A percentile compares a stretch with the other conserved stretches of the same genome.
Evolutionary conservation across 1,284 basidiomycete species (phyloP).

Genomic region (Sanghuangporus weigelae): DNA sequence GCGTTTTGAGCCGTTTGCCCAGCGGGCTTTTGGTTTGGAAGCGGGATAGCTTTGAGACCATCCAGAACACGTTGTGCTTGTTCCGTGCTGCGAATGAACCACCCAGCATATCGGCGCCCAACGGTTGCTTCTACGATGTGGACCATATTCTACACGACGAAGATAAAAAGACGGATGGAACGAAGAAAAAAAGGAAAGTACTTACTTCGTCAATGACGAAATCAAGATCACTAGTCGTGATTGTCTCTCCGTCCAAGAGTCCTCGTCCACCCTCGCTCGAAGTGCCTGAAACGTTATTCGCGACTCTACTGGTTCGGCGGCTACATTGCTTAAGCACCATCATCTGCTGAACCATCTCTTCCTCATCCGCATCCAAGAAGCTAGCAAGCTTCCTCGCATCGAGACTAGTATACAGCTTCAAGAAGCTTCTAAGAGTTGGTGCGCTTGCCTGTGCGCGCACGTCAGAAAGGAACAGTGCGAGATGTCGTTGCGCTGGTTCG

Average conservation of each 20-base stretch:
- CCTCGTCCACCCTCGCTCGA: conserved; percentile 42
- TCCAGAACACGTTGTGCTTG: conserved; percentile 82
- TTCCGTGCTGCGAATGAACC: conserved; percentile 95
- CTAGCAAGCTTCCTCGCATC: conserved; percentile 89
- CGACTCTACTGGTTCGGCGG: conserved; percentile 61
- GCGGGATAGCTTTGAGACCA: conserved; percentile 65
- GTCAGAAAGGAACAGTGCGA: conserved; percentile 78
- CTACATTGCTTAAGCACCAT: conserved; percentile 94
- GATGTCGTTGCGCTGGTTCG: conserved; percentile 84
- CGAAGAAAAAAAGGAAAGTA: conserved; percentile 1
- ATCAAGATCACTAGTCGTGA: conserved; percentile 90
- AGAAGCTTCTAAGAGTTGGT: conserved; percentile 83
- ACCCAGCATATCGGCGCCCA: conserved; percentile 88
- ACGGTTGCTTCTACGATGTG: conserved; percentile 93
- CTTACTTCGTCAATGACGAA: conserved; percentile 89
- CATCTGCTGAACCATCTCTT: conserved; percentile 92
- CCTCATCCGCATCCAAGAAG: conserved; percentile 88
- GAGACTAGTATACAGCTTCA: conserved; percentile 93
- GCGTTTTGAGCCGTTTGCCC: not conserved
- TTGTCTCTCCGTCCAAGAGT: conserved; percentile 80
- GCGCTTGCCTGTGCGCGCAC: conserved; percentile 75
- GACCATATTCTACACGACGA: conserved; percentile 73
- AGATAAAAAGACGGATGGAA: not conserved
- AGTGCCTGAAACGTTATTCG: conserved; percentile 26
- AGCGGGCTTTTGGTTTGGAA: conserved; percentile 35